Percentiles rank a stretch among this genome's conserved stretches.
Evolutionary conservation across 2,329 filamentous ascomycete species (phyloP).

Genomic region (Aspergillus flavus): DNA sequence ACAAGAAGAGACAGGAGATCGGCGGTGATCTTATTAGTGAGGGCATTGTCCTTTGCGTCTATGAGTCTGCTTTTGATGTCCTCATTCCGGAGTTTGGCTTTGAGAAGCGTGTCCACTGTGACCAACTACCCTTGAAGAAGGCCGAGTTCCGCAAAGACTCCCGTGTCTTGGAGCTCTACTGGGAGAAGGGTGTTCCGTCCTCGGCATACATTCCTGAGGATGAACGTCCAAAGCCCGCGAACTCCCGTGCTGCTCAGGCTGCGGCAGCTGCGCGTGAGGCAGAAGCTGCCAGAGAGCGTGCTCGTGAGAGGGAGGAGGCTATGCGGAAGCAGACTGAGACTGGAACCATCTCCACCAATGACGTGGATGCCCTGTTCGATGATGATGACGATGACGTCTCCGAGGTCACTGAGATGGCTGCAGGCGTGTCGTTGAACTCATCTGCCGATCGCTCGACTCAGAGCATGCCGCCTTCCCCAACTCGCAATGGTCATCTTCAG

Average conservation of each 20-base stretch:
- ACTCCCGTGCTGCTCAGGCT: conserved; percentile 73
- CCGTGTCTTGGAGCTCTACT: conserved; percentile 92
- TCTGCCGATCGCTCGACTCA: conserved; percentile 82
- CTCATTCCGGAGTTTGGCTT: conserved; percentile 98
- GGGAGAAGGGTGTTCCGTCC: conserved; percentile 98
- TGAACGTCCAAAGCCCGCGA: conserved; percentile 84
- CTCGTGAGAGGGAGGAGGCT: conserved; percentile 86
- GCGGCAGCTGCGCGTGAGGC: conserved; percentile 77
- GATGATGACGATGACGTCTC: conserved; percentile 86
- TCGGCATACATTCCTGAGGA: conserved; percentile 96
- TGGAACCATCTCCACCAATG: conserved; percentile 88
- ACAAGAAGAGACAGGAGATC: conserved; percentile 81
- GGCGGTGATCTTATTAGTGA: conserved; percentile 93
- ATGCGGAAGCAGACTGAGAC: conserved; percentile 93
- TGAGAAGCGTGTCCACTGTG: conserved; percentile 98
- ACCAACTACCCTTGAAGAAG: conserved; percentile 95
- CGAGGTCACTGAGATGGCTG: conserved; percentile 87
- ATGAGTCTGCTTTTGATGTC: conserved; percentile 97
- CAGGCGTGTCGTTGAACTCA: conserved; percentile 78
- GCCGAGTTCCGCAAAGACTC: conserved; percentile 98
- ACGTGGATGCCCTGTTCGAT: conserved; percentile 93
- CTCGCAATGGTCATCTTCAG: conserved; percentile 69
- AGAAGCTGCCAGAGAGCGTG: conserved; percentile 77
- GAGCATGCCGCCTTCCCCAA: conserved; percentile 90
- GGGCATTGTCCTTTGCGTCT: conserved; percentile 94